Evolutionary conservation across 2,329 filamentous ascomycete species (phyloP).

Genomic region (Penicillium sp.): DNA sequence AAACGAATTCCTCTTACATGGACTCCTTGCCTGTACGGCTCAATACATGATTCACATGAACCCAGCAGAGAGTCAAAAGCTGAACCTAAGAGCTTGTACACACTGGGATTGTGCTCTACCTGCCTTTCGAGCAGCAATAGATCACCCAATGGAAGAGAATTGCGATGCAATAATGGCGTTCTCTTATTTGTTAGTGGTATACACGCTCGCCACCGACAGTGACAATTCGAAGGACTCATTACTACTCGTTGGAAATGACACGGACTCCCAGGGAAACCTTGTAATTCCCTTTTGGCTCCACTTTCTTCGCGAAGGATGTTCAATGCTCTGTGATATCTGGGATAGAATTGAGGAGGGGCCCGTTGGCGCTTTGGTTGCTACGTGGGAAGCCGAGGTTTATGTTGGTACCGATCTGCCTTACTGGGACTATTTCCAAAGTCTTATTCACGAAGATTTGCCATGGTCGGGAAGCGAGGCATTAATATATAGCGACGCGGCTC

Average conservation of each 20-base stretch:
- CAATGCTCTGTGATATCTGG: slow-evolving; percentile 22
- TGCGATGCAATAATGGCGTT: slow-evolving; percentile 20
- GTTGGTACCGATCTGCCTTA: neutral
- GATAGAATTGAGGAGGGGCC: slow-evolving; percentile 16
- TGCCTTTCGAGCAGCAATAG: slow-evolving; percentile 15
- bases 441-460: neutral
- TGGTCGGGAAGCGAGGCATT: neutral
- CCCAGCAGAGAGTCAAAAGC: slow-evolving; percentile 14
- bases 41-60: slow-evolving; percentile 33
- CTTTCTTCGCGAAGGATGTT: slow-evolving; percentile 21
- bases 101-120: slow-evolving; percentile 1
- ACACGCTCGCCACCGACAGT: slow-evolving; percentile 17
- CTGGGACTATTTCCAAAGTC: neutral
- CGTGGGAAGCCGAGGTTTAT: slow-evolving; percentile 18
- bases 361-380: slow-evolving; percentile 15
- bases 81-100: slow-evolving; percentile 23
- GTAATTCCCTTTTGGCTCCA: slow-evolving; percentile 19
- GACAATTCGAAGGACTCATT: slow-evolving; percentile 20
- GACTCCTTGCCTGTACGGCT: slow-evolving; percentile 39
- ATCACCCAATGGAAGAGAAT: slow-evolving; percentile 15
- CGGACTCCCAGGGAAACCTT: neutral
- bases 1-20: slow-evolving; percentile 38
- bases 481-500: slow-evolving; percentile 1
- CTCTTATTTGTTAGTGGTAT: slow-evolving; percentile 19
- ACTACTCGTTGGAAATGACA: slow-evolving; percentile 8